Evolutionary conservation across 2,329 filamentous ascomycete genomes (phyloP).

Genomic region (Aspergillus versicolor): DNA sequence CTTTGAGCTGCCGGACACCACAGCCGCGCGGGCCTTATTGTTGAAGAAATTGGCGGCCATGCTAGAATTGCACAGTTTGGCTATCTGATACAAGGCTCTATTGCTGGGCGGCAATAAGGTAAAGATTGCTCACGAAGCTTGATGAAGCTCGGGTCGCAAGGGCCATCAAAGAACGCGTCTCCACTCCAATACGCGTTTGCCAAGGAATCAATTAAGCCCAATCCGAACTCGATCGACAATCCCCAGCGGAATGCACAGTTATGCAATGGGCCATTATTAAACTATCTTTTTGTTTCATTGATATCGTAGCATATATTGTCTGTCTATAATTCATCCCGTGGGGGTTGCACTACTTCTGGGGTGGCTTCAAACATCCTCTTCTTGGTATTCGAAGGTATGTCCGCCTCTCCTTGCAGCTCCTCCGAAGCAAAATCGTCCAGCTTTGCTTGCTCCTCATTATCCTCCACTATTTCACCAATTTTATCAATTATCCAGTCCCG

Average conservation of each 20-base stretch:
- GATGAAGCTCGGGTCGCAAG: constrained; percentile 6
- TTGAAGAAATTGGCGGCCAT: constrained; percentile 90
- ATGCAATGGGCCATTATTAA: too few relatives aligned
- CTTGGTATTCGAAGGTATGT: constrained; percentile 46
- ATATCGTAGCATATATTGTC: background rate
- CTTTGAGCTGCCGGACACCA: constrained; percentile 68
- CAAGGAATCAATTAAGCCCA: constrained; percentile 22
- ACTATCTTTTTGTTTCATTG: too few relatives aligned
- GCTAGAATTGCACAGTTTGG: background rate
- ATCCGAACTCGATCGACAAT: background rate
- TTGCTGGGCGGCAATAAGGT: background rate
- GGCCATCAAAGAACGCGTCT: constrained; percentile 21
- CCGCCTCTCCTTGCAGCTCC: constrained; percentile 36
- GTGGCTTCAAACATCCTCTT: constrained; percentile 50
- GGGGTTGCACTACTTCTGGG: constrained; percentile 26
- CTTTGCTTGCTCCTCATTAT: constrained; percentile 24
- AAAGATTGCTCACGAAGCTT: background rate
- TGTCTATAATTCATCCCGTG: constrained; percentile 40
- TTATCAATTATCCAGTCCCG: constrained; percentile 41
- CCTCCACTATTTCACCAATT: constrained; percentile 41
- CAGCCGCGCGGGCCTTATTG: constrained; percentile 75
- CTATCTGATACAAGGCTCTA: background rate
- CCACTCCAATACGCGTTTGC: constrained; percentile 32
- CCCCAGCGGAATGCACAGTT: background rate
- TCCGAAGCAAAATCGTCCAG: constrained; percentile 38